Base-by-base conservation (phyloP, 2,329 filamentous ascomycete genomes). In the Colletotrichum tropicale region DNA sequence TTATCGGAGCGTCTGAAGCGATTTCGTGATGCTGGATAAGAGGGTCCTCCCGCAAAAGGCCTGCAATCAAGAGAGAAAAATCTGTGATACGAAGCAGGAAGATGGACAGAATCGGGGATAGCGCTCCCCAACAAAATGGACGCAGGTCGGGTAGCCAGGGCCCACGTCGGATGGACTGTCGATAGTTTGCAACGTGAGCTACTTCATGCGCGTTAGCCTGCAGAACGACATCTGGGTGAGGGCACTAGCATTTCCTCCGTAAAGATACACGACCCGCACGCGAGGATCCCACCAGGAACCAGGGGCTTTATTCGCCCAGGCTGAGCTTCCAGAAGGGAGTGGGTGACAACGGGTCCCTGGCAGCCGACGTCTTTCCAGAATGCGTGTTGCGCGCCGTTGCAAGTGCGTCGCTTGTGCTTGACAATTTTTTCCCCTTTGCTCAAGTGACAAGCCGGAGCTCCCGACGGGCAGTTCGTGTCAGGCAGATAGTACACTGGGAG, bases 121-220 rank as follows among this genome's bases (percentile, higher is more conserved):
- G 73, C 56, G 73, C 64, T 75, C 73, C 73, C 73, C 73, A 75
- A 75, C 73, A 75, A 75, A 75, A 75, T 73, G 64, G 28, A 75
- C 21, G 68, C 48, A 73, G 62, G 64, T 64, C 73, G 43, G 64
- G 43, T 68, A 73, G 62, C 56, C 71, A 66, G 62, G 73, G 26
- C 62, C 55, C 70, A 75, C 64, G 64, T n/a, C 70, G 56, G 56
- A 62, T 58, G 64, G 73, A 65, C 18, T n/a, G 38, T 68, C 38
- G 70, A 73, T 60, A 24, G 48, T 64, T 68, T 24, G 32, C 67
- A 32, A 58, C 64, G 62, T 73, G 64, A n/a, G 48, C 70, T 62
- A 75, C 73, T 38, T 65, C 8, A 64, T 58, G 26, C 64, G n/a
- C 21, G 56, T 73, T 75, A 75, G 61, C 30, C n/a, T 12, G 7